Percentiles rank a stretch among this genome's conserved stretches.
Conservation (phyloP, 768 basidiomycete genomes). For the Boletus vinaceobasis region DNA sequence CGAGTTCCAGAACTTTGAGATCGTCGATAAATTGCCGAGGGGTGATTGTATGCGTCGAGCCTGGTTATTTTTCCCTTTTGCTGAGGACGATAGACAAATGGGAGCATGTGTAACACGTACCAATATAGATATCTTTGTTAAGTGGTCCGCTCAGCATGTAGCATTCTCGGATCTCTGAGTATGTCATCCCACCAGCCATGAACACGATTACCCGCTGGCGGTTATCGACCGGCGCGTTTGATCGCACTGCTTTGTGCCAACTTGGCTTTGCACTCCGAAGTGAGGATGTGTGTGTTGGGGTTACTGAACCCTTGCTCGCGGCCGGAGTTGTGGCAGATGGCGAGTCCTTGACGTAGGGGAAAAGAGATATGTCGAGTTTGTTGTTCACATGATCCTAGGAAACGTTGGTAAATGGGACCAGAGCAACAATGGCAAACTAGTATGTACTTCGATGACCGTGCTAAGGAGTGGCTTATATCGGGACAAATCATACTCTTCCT, state of each 20-base stretch:
- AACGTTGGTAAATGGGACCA: background rate
- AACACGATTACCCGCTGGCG: slow-evolving; percentile 84
- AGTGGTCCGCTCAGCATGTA: slow-evolving; percentile 73
- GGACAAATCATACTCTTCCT: slow-evolving; percentile 97
- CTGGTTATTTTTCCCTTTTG: slow-evolving; percentile 36
- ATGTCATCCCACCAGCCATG: slow-evolving; percentile 92
- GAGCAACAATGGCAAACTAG: background rate
- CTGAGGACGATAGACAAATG: slow-evolving; percentile 27
- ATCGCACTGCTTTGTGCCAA: slow-evolving; percentile 78
- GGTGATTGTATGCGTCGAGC: slow-evolving; percentile 84
- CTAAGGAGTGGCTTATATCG: slow-evolving; percentile 84
- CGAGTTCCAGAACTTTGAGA: slow-evolving; percentile 79
- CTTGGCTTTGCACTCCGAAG: slow-evolving; percentile 85
- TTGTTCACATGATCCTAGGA: slow-evolving; percentile 76
- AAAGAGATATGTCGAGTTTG: slow-evolving; percentile 72
- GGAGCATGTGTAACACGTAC: slow-evolving; percentile 50
- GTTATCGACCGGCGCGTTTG: slow-evolving; percentile 47
- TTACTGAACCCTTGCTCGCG: slow-evolving; percentile 42
- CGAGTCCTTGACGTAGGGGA: slow-evolving; percentile 88
- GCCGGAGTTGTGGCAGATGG: slow-evolving; percentile 51
- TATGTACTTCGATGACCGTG: slow-evolving; percentile 74
- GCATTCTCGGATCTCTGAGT: slow-evolving; percentile 88
- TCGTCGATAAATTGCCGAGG: slow-evolving; percentile 85
- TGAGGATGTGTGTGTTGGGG: slow-evolving; percentile 63
- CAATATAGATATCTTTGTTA: slow-evolving; percentile 90